Evolutionary conservation across 1,284 basidiomycete genomes (phyloP).

Genomic region (Dichomitus squalens): DNA sequence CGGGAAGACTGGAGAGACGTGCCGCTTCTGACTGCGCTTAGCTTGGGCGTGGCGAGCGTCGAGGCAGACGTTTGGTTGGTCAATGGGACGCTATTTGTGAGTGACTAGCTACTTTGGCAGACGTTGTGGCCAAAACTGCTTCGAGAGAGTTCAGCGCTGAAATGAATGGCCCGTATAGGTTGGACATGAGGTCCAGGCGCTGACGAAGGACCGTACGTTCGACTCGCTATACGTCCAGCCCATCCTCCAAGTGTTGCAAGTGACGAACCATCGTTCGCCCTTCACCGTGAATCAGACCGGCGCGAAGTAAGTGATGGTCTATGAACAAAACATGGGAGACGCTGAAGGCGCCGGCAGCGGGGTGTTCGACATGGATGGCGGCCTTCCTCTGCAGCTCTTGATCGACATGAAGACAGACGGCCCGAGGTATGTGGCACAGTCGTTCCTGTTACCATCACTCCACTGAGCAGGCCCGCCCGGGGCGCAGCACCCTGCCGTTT

Average conservation of each 20-base stretch:
- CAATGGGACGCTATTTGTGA: conserved; percentile 49
- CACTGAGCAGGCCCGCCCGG: neutral
- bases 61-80: conserved; percentile 57
- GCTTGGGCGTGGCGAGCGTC: conserved; percentile 53
- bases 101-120: conserved; percentile 7
- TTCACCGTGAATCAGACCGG: conserved; percentile 44
- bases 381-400: conserved; percentile 46
- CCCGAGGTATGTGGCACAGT: conserved; percentile 36
- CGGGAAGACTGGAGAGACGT: conserved; percentile 55
- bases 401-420: conserved; percentile 59
- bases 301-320: conserved; percentile 42
- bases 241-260: conserved; percentile 43
- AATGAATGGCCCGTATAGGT: conserved; percentile 41
- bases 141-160: too few species aligned
- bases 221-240: conserved; percentile 53
- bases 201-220: conserved; percentile 37
- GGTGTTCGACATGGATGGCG: conserved; percentile 49
- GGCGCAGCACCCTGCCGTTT: conserved; percentile 45
- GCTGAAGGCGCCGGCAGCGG: conserved; percentile 33
- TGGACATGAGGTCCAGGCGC: conserved; percentile 46
- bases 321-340: neutral
- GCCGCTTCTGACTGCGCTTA: conserved; percentile 50
- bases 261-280: conserved; percentile 44
- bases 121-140: neutral
- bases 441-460: neutral